These are phyloP conservation scores for Capsicum pubescens DNA, from an alignment of 257 asterid genomes.

Conservation along the genomic window DNA sequence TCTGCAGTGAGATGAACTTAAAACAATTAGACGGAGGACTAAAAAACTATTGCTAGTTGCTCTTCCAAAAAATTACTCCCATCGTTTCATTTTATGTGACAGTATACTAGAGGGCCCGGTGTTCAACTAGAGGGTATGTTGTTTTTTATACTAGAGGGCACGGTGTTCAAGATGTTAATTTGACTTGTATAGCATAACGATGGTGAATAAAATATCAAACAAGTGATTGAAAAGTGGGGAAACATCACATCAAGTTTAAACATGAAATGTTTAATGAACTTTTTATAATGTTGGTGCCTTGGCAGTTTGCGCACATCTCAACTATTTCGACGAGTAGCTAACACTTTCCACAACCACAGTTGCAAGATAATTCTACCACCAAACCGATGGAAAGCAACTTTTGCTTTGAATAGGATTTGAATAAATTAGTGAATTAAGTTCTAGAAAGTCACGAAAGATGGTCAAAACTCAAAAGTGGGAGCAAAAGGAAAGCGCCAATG, in stretches of 20 bases:
- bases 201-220: neutral
- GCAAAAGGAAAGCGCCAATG: neutral
- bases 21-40: conserved; percentile 13
- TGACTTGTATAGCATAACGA: neutral
- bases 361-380: neutral
- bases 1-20: conserved; percentile 50
- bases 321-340: neutral
- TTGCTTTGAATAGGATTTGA: neutral
- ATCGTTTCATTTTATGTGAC: neutral
- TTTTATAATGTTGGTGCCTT: neutral
- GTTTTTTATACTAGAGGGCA: neutral
- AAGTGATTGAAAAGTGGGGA: neutral
- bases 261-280: neutral
- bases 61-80: neutral
- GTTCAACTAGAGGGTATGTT: too few species aligned
- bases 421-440: neutral
- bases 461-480: neutral
- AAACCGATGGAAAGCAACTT: neutral
- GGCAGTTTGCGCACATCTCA: neutral
- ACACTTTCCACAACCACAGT: neutral
- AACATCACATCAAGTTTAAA: neutral
- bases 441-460: neutral
- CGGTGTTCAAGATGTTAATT: neutral
- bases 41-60: neutral
- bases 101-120: neutral